Evolutionary conservation across 192 early-diverging fungal species (phyloP).

Genomic region (Coemansia aciculifera): DNA sequence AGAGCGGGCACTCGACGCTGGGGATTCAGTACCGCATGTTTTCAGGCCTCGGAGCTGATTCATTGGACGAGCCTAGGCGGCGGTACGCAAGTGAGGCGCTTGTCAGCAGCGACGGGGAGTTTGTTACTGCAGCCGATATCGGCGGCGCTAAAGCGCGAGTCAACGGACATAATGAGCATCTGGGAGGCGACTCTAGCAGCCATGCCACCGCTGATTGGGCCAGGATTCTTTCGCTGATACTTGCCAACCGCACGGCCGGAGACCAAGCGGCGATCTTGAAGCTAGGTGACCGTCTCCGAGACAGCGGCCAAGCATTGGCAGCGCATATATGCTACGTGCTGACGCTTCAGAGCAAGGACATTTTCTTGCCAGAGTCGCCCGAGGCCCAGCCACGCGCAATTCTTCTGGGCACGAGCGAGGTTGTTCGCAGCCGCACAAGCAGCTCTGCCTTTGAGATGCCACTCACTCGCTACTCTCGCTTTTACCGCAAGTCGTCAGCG

Average conservation of each 20-base stretch:
- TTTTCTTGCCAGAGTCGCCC: constrained; percentile 62
- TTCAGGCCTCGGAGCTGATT: constrained; percentile 59
- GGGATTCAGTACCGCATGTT: constrained; percentile 70
- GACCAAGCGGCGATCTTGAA: constrained; percentile 68
- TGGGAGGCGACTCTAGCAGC: neutral
- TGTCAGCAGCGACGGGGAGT: neutral
- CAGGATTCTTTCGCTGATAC: constrained; percentile 69
- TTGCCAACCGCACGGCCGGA: constrained; percentile 81
- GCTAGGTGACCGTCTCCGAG: constrained; percentile 76
- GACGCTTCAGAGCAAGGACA: constrained; percentile 56
- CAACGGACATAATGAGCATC: constrained; percentile 10
- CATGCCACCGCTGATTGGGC: constrained; percentile 64
- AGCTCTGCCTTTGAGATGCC: constrained; percentile 18
- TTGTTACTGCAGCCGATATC: constrained; percentile 39
- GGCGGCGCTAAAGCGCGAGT: constrained; percentile 6
- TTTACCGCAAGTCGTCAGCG: constrained; percentile 59
- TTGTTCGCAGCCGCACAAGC: constrained; percentile 9
- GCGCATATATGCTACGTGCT: constrained; percentile 84
- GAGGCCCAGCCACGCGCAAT: constrained; percentile 67
- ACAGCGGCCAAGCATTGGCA: constrained; percentile 57
- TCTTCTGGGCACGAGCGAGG: constrained; percentile 65
- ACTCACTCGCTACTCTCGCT: constrained; percentile 36
- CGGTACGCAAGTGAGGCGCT: neutral
- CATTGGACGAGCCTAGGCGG: constrained; percentile 26
- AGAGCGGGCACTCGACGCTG: constrained; percentile 49